Evolutionary conservation across 1,284 basidiomycete genomes (phyloP), one percentile per base, ranked within the genome.

Genomic region (Cystobasidiaceae sp.): DNA sequence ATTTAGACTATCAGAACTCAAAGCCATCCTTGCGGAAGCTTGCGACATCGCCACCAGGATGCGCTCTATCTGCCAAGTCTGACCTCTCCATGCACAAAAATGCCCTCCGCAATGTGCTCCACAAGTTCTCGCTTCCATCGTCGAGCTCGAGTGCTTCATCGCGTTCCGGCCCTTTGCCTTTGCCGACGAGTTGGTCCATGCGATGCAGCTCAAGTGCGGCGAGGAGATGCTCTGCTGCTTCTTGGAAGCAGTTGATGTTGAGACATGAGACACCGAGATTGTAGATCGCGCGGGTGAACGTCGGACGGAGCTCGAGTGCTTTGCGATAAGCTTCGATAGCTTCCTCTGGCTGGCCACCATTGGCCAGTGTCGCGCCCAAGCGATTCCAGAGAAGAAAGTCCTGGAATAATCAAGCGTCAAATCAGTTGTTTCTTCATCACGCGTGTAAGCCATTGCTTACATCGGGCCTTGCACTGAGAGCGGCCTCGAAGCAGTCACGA

Each of bases 371-470:
- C 1, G 94, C 97, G 2, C 96, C 96, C 4, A 97, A 81, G 55
- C 96, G 82, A 77, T 99, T 99, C 96, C 96, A 99, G 7, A 98
- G 79, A 13, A 94, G 79, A 76, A 93, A 97, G 77, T 99, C 96
- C 85, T 88, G n/a, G 4, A 28, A 21, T 39, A 28, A 30, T n/a
- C n/a, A n/a, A 56, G 9, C 15, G 19, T 37, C 4, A 23, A 15
- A 27, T 30, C 34, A 45, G 45, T 17, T 52, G 11, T 6, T n/a
- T 21, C 15, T 5, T 13, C 7, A 61, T 25, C 44, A 23, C 21
- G 11, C 30, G 30, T 13, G 11, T 32, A 23, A 8, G 30, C 21
- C 32, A 44, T 33, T 21, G 52, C 27, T 78, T 84, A 64, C 73
- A 68, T 92, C 86, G 1, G 93, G 94, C 63, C 91, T 83, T 51